Evolutionary conservation across 108 stramenopile genomes (phyloP).

Genomic region (Cyclotella kingstonii): DNA sequence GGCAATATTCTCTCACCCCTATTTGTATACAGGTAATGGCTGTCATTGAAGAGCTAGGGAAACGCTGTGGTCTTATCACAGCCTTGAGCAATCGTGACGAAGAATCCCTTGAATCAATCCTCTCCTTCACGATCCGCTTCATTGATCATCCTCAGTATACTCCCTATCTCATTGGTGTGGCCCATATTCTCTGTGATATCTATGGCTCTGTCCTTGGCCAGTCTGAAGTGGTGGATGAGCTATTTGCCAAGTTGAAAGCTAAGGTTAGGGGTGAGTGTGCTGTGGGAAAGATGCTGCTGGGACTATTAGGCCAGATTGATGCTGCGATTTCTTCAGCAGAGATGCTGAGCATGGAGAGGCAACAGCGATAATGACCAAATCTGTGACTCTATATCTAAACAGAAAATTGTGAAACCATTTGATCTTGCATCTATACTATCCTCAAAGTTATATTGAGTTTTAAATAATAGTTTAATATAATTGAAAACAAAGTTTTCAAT

Average conservation of each 20-base stretch:
- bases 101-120: constrained; percentile 77
- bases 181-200: constrained; percentile 49
- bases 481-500: too few species aligned
- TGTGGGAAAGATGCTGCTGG: constrained; percentile 57
- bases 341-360: constrained; percentile 22
- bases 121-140: constrained; percentile 80
- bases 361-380: neutral
- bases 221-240: constrained; percentile 79
- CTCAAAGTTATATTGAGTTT: too few species aligned
- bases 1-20: neutral
- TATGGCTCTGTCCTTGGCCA: constrained; percentile 64
- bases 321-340: constrained; percentile 55
- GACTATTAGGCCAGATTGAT: constrained; percentile 79
- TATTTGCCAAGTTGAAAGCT: constrained; percentile 75
- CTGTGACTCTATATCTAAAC: too few species aligned
- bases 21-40: constrained; percentile 50
- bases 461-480: too few species aligned
- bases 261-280: constrained; percentile 68
- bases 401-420: too few species aligned
- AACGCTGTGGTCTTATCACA: constrained; percentile 68
- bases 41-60: constrained; percentile 85
- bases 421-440: too few species aligned
- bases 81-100: constrained; percentile 87
- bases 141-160: constrained; percentile 75
- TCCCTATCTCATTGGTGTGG: constrained; percentile 67